phyloP scores from a whole-genome alignment of 129 eudicot species.

The Escallonia rubra region DNA sequence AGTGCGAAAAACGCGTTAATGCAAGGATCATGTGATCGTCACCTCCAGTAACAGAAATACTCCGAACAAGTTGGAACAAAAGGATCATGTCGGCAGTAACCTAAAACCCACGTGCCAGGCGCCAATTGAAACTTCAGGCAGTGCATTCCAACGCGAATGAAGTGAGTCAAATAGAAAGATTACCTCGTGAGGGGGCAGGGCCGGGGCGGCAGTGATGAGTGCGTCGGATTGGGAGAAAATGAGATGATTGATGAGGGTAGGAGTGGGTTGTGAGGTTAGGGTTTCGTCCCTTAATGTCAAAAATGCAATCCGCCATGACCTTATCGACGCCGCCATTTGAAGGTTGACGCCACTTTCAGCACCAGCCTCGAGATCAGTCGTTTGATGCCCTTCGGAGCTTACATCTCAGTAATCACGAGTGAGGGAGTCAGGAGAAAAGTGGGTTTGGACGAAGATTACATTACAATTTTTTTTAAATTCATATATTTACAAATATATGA shows the following conservation, averaged over 20 bases:
- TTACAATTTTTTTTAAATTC: too few relatives aligned
- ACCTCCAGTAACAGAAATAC: constrained; percentile 21
- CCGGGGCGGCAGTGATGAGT: constrained; percentile 46
- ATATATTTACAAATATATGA: too few relatives aligned
- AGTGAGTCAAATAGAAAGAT: background rate
- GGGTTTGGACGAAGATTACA: too few relatives aligned
- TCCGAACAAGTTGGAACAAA: constrained; percentile 53
- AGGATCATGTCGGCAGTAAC: constrained; percentile 61
- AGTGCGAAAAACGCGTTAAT: constrained; percentile 31
- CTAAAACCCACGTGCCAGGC: constrained; percentile 27
- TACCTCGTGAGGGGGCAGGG: constrained; percentile 75
- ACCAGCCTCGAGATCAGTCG: too few relatives aligned
- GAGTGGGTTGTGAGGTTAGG: constrained; percentile 32
- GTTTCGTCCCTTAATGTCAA: constrained; percentile 73
- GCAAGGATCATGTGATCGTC: constrained; percentile 29
- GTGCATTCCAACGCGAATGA: background rate
- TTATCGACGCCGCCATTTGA: constrained; percentile 19
- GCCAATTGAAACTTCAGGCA: background rate
- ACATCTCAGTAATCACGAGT: too few relatives aligned
- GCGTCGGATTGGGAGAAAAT: constrained; percentile 54
- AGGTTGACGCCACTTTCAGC: background rate
- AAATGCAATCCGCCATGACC: constrained; percentile 82
- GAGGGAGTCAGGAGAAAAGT: too few relatives aligned
- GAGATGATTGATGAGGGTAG: constrained; percentile 40
- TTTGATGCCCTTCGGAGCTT: too few relatives aligned